Base-by-base conservation (phyloP, 768 basidiomycete genomes). In the Rhodotorula babjevae region DNA sequence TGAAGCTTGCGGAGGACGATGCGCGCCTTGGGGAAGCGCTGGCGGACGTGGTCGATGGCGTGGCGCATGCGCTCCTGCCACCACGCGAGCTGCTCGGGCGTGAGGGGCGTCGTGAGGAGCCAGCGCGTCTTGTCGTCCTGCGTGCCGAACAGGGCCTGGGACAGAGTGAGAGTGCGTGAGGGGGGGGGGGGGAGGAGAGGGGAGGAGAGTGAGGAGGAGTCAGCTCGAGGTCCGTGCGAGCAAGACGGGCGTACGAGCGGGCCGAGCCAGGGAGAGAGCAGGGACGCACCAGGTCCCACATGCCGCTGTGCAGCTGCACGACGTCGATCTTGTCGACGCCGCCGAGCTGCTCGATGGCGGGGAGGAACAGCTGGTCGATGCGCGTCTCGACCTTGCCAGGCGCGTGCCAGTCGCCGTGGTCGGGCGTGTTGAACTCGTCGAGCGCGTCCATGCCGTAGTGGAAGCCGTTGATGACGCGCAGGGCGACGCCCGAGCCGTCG, bases 401-500 rank as follows among this genome's bases (percentile, higher is more conserved):
- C 53, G 67, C 64, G 29, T 76, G 74, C 74, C 74, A 76, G 40
- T 76, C 74, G 19, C 18, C 58, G 25, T 76, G 74, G 52, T 70
- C 74, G 19, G 71, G 71, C 40, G 65, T 72, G 56, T 76, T 68
- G 60, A 76, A 76, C 68, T 76, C 74, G 63, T 76, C 74, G 23
- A 76, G 58, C 44, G 65, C 74, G 56, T 76, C 74, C 74, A 76
- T 76, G 14, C 74, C 74, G 60, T 76, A 76, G 31, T 70, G 68
- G 44, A 76, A 76, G 33, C 74, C 74, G 31, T 76, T 76, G 19
- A 76, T 25, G 47, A 76, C 47, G n/a, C 74, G 42, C 58, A 76
- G 46, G 15, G 74, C 74, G 27, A 63, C 36, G 16, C 68, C 68
- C 33, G 29, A 53, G 14, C 60, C 50, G 56, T 60, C 65, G 6